Evolutionary conservation across 176 grass and related monocot species (phyloP).

Genomic region (Aegilops speltoides): DNA sequence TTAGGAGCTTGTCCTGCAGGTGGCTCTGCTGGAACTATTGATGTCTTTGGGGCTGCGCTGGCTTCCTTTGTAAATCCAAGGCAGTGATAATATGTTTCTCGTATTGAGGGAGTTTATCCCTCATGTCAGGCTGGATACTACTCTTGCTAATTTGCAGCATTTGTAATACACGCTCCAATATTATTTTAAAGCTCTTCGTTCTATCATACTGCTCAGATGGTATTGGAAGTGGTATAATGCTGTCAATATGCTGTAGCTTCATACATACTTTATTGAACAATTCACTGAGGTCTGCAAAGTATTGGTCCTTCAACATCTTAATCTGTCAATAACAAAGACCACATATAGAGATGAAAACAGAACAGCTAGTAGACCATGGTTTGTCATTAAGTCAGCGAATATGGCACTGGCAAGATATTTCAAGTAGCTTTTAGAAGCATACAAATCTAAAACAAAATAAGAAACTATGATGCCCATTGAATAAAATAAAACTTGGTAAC

Average conservation of each 20-base stretch:
- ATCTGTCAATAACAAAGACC: slow-evolving; percentile 46
- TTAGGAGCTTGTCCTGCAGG: no score
- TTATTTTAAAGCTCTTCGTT: slow-evolving; percentile 56
- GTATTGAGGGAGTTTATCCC: slow-evolving; percentile 50
- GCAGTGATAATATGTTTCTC: slow-evolving; percentile 66
- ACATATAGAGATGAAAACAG: not conserved
- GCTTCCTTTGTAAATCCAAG: slow-evolving; percentile 58
- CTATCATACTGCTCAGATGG: slow-evolving; percentile 62
- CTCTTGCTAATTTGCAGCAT: slow-evolving; percentile 55
- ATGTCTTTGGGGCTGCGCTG: slow-evolving; percentile 45
- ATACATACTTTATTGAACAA: slow-evolving; percentile 58
- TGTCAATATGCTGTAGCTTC: slow-evolving; percentile 79
- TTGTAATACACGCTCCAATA: slow-evolving; percentile 56
- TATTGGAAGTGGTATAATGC: slow-evolving; percentile 37
- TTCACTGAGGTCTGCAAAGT: slow-evolving; percentile 63
- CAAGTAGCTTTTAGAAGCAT: not conserved
- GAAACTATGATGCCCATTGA: no score
- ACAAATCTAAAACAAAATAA: not conserved
- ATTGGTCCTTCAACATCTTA: slow-evolving; percentile 72
- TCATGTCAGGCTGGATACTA: slow-evolving; percentile 50
- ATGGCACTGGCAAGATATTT: not conserved
- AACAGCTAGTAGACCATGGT: not conserved
- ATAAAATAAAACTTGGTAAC: no score
- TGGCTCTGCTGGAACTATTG: slow-evolving; percentile 36
- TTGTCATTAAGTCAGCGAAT: not conserved